Evolutionary conservation across 2,329 filamentous ascomycete genomes (phyloP), one percentile per base, ranked within the genome.

Genomic region (Penicillium palitans): DNA sequence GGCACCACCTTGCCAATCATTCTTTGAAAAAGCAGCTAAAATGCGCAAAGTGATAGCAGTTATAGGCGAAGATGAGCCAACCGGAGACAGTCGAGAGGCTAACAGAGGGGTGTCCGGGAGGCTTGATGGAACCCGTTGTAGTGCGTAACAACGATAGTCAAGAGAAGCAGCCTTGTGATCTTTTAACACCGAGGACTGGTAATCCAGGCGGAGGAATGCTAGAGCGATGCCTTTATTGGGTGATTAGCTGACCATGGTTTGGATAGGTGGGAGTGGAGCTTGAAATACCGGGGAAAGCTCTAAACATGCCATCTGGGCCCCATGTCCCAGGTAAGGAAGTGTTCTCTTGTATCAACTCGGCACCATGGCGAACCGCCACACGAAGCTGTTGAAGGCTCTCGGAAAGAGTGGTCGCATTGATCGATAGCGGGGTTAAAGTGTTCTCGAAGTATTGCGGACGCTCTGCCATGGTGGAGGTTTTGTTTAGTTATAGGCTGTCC

Each of bases 161-260:
- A 62, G 62, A 29, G 66, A 60, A 15, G 52, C 4, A 24, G 61
- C 40, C 4, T 54, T 45, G 8, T 40, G 29, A 13, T 63, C 59
- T 1, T 45, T 55, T 17, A 77, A 50, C 10, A 68, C 69, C 13
- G 63, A 50, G 6, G 66, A 67, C 58, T 78, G 75, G 24, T 70
- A 72, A 12, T 70, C 68, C 17, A 78, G 67, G n/a, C 76, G 74
- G 13, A 77, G 66, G 48, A 76, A 75, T 42, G 73, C 66, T 45
- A 76, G 64, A 37, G 71, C 68, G 46, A 75, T 66, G 13, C 76
- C 76, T 76, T 57, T n/a, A 29, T 21, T 15, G 40, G 17, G n/a
- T 12, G 7, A 44, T 62, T 47, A 66, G 45, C 39, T 50, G 29
- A 19, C 3, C 21, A n/a, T 44, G 6, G 10, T n/a, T 9, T 39